Evolutionary conservation across 179 eudicot species (phyloP), one percentile per base, ranked within the genome.

Genomic region (Silene vulgaris): DNA sequence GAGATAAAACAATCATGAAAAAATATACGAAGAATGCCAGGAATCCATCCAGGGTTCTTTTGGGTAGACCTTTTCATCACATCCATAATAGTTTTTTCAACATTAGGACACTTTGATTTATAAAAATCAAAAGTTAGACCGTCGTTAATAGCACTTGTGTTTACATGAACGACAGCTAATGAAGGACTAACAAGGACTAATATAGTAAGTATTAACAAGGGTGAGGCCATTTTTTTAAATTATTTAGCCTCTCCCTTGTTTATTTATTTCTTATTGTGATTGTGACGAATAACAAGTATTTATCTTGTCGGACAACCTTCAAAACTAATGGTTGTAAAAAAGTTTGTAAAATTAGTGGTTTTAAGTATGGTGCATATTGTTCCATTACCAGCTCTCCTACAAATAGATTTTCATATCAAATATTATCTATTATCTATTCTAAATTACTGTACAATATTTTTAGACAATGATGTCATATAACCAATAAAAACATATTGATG

Each of bases 1-100:
- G 77, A 57, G 29, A 78, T 48, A 21, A 67, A 74, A 29, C 81
- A 74, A 68, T 78, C 81, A 74, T 78, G 81, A 40, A 78, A 78
- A 11, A 74, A 74, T 8, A 78, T 77, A 40, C 81, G 77, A 0
- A 78, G 68, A 14, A 78, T 56, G 2, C 81, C 81, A 26, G 81
- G 81, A 48, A 74, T 62, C 29, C 48, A 21, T 0, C 77, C 81
- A 0, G 16, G 12, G n/a, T 74, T 57, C 16, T 66, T 20, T 40
- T 43, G 21, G 0, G 73, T 48, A 14, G 17, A 28, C 5, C 20
- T 45, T 0, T 11, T 17, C 12, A 78, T 20, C 5, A 57, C 64
- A 17, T 45, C 69, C 0, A 16, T 17, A 2, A 78, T 11, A n/a
- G 74, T 37, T 59, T 78, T n/a, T 32, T 78, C 77, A 2, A 45